phyloP scores from a whole-genome alignment of 2,329 filamentous ascomycete genomes.

The Acrocalymma vagum region DNA sequence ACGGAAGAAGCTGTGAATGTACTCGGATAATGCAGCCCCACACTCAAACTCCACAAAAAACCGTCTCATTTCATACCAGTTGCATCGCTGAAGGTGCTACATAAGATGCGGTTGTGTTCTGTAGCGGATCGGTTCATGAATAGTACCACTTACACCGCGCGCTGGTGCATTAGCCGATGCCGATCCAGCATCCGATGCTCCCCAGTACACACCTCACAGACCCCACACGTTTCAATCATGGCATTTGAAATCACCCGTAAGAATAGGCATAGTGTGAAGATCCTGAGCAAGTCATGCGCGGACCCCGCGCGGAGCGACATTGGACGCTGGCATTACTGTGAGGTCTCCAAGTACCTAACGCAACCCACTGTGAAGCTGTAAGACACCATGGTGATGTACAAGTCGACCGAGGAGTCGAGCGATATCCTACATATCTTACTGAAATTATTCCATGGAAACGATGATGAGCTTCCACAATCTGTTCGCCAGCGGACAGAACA shows the following conservation, averaged over 20 bases:
- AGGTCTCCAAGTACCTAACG: background rate
- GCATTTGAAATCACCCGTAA: background rate
- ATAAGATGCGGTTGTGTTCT: no score
- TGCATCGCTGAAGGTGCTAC: no score
- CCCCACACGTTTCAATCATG: conserved; percentile 1
- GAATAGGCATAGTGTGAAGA: background rate
- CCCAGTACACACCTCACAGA: background rate
- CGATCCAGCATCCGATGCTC: conserved; percentile 2
- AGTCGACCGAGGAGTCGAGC: conserved; percentile 1
- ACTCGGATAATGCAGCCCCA: no score
- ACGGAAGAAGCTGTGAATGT: no score
- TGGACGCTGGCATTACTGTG: background rate
- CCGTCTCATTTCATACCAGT: no score
- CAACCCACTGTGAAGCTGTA: background rate
- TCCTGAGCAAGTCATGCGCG: background rate
- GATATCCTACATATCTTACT: conserved; percentile 1
- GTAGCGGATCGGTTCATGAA: no score
- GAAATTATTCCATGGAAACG: background rate
- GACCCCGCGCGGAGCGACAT: background rate
- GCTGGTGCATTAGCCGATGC: conserved; percentile 22
- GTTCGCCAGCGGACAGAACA: background rate
- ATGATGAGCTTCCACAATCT: conserved; percentile 3
- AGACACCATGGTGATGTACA: conserved; percentile 1
- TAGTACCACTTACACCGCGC: no score
- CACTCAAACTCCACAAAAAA: no score